Conservation (phyloP, 2,329 filamentous ascomycete species). For the Pseudogymnoascus sp. region DNA sequence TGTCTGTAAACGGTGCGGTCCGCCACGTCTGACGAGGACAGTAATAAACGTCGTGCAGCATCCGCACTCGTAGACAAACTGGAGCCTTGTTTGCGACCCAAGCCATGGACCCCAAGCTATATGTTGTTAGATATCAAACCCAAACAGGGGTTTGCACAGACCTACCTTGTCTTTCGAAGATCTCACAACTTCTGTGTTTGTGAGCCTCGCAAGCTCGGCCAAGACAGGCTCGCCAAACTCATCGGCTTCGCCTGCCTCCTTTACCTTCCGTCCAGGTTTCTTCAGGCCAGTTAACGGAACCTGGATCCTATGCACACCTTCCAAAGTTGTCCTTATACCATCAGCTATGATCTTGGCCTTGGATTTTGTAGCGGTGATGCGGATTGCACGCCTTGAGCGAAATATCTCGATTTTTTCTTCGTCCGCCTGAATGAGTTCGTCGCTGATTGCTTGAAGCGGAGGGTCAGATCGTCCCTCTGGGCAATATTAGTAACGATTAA, state of each 20-base stretch:
- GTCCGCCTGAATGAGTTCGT: constrained; percentile 15
- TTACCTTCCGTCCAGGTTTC: constrained; percentile 5
- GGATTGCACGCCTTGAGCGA: constrained; percentile 19
- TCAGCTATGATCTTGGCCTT: constrained; percentile 19
- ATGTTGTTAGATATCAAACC: constrained; percentile 7
- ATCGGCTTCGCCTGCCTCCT: neutral
- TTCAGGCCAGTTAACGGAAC: constrained; percentile 17
- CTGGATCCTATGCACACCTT: constrained; percentile 14
- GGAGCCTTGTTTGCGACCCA: constrained; percentile 11
- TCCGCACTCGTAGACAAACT: constrained; percentile 15
- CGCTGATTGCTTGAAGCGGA: constrained; percentile 19
- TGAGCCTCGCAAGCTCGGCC: constrained; percentile 18
- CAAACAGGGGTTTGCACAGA: neutral
- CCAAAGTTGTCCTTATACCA: constrained; percentile 17
- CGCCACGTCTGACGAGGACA: constrained; percentile 16
- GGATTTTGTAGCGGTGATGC: constrained; percentile 20
- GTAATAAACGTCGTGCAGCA: constrained; percentile 19
- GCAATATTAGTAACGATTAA: neutral
- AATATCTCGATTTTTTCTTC: constrained; percentile 24
- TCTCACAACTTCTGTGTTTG: constrained; percentile 19
- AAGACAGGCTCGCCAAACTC: constrained; percentile 15
- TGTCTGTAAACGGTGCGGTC: constrained; percentile 15
- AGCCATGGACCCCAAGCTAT: constrained; percentile 13
- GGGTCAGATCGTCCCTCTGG: constrained; percentile 15
- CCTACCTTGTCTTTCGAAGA: constrained; percentile 4